Conservation (phyloP, 495 filamentous ascomycete genomes). For the Zalerion maritima region DNA sequence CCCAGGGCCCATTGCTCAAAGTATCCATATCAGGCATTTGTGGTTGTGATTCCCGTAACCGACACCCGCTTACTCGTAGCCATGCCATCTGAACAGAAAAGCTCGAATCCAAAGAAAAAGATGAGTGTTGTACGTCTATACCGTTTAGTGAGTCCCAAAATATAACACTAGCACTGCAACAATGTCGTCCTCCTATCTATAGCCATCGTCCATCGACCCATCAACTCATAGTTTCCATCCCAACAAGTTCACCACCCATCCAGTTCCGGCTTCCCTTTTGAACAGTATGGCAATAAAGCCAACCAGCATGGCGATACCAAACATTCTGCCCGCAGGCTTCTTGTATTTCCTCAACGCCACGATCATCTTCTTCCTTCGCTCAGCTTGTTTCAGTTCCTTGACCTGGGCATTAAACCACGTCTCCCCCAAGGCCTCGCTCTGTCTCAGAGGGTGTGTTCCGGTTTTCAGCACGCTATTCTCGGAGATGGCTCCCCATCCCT, state of each 20-base stretch:
- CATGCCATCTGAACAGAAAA: too few species aligned
- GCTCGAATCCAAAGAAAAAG: too few species aligned
- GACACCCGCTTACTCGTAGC: too few species aligned
- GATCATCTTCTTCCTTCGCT: conserved; percentile 39
- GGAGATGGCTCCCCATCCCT: conserved; percentile 59
- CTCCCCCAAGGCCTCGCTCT: conserved; percentile 32
- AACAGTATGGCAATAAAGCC: conserved; percentile 35
- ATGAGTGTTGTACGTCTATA: too few species aligned
- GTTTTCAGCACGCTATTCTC: conserved; percentile 73
- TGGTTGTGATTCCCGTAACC: too few species aligned
- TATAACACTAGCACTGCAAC: too few species aligned
- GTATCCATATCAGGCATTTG: too few species aligned
- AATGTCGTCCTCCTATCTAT: conserved; percentile 5
- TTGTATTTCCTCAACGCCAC: conserved; percentile 44
- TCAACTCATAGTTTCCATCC: conserved; percentile 6
- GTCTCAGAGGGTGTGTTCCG: conserved; percentile 38
- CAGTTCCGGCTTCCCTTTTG: conserved; percentile 16
- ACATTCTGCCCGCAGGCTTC: conserved; percentile 34
- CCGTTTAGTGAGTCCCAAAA: too few species aligned
- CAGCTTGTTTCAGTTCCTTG: conserved; percentile 46
- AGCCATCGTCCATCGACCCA: conserved; percentile 8
- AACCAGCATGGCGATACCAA: conserved; percentile 50
- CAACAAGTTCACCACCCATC: conserved; percentile 10
- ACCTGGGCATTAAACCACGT: conserved; percentile 53
- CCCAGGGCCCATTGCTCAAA: too few species aligned